These are phyloP conservation scores for Parachlorella kessleri DNA, from an alignment of 139 green algal genomes.

Conservation along the genomic window DNA sequence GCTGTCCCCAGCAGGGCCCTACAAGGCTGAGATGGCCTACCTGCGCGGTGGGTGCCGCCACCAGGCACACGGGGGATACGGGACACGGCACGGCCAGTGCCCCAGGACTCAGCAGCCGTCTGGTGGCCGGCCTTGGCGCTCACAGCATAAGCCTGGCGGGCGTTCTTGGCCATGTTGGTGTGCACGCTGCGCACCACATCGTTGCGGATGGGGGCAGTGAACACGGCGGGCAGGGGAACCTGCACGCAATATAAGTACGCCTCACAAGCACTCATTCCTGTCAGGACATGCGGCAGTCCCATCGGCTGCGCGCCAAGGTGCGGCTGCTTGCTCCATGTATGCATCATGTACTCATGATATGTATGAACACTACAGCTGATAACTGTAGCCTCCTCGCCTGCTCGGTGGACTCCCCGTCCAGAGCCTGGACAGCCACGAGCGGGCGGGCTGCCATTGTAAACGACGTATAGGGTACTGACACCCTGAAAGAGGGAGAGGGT, in stretches of 20 bases:
- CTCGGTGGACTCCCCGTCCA: slow-evolving; percentile 66
- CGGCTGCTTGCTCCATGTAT: no score
- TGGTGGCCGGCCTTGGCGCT: slow-evolving; percentile 92
- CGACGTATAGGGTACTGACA: no score
- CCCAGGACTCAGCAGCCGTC: slow-evolving; percentile 98
- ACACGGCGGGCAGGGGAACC: slow-evolving; percentile 88
- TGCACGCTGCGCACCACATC: slow-evolving; percentile 92
- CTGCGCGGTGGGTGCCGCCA: slow-evolving; percentile 93
- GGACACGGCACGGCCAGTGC: slow-evolving; percentile 98
- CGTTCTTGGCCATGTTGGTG: slow-evolving; percentile 97
- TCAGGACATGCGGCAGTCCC: no score
- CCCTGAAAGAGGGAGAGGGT: no score
- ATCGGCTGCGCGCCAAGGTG: no score
- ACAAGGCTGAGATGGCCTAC: no score
- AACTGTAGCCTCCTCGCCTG: neutral
- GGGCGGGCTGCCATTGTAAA: slow-evolving; percentile 66
- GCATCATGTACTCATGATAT: neutral
- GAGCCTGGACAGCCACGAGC: slow-evolving; percentile 84
- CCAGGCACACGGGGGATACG: slow-evolving; percentile 99
- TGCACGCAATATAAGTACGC: slow-evolving; percentile 34
- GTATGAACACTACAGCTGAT: no score
- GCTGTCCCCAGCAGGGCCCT: no score
- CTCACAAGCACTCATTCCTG: neutral
- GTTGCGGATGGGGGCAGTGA: slow-evolving; percentile 88
- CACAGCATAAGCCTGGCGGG: slow-evolving; percentile 97